phyloP scores from a whole-genome alignment of 495 filamentous ascomycete genomes.

The Aspergillus cavernicola region DNA sequence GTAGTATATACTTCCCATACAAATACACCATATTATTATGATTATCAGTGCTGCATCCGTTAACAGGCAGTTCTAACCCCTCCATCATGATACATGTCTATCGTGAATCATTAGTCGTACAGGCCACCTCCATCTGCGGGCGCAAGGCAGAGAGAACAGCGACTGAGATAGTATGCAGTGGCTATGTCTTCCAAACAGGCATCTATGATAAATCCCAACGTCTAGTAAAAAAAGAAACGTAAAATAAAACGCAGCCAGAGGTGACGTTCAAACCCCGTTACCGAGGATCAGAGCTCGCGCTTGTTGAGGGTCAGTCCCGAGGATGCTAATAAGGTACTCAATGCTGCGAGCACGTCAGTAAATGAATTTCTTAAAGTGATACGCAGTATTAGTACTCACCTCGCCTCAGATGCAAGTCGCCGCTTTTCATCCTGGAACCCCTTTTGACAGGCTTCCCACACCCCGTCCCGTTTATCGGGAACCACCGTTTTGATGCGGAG shows the following conservation, averaged over 20 bases:
- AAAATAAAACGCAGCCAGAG: too few species aligned
- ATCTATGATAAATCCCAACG: constrained; percentile 7
- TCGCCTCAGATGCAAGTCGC: constrained; percentile 58
- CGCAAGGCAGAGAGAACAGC: background rate
- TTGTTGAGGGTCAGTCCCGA: constrained; percentile 45
- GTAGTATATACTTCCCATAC: background rate
- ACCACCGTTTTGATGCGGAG: constrained; percentile 77
- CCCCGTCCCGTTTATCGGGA: constrained; percentile 55
- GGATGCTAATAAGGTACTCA: constrained; percentile 50
- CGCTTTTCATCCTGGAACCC: constrained; percentile 67
- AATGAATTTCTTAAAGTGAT: background rate
- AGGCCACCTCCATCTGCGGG: constrained; percentile 19
- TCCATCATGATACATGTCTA: constrained; percentile 44
- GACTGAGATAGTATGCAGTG: background rate
- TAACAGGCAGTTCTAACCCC: constrained; percentile 6
- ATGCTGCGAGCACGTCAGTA: constrained; percentile 29
- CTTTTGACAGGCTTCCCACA: constrained; percentile 68
- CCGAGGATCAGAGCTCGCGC: constrained; percentile 41
- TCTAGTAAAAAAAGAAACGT: constrained; percentile 2
- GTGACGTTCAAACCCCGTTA: constrained; percentile 11
- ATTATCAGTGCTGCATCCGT: constrained; percentile 1
- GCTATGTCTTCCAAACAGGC: constrained; percentile 5
- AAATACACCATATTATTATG: constrained; percentile 3
- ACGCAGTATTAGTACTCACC: constrained; percentile 39
- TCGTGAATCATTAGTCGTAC: constrained; percentile 46